Evolutionary conservation across 352 stramenopile species (phyloP), one percentile per base, ranked within the genome.

Genomic region (Albugo candida): DNA sequence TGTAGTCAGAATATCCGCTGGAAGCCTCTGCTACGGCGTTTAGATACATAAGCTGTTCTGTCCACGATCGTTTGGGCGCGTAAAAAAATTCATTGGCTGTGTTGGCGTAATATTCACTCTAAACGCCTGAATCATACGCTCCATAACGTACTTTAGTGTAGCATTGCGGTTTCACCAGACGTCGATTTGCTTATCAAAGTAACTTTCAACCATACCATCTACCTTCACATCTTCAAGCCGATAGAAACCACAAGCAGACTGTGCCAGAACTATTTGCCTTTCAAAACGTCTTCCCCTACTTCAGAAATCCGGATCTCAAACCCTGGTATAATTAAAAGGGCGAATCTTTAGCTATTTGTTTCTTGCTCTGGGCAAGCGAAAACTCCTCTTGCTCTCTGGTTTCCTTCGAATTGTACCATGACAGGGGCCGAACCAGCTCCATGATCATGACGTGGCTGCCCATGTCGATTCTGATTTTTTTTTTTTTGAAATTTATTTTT

Each of bases 271-370:
- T 14, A 41, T 14, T 41, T 41, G 36, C 36, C 36, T 14, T 14
- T 14, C 16, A 16, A 41, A 41, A 14, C 16, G 14, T 16, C 36
- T 14, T 14, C 36, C 34, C 36, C 36, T 16, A 41, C 14, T 14
- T 41, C 14, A 16, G 14, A 14, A 41, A 41, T 14, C 16, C 36
- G 36, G 36, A 14, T 16, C 36, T 16, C 14, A 41, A 41, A 0
- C 14, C 52, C 16, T 57, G 20, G 20, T 60, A 59, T 11, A 41
- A 27, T 58, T 39, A 18, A 59, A 60, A 4, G 17, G 34, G 38
- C 38, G 38, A 24, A 43, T 43, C 17, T 3, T 43, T 8, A 43
- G 36, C 36, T 16, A 14, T 14, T 14, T 41, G 16, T 16, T n/a
- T n/a, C n/a, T n/a, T 31, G 24, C 24, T 31, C 24, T 31, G n/a